Percentiles rank a stretch among this genome's conserved stretches.
Evolutionary conservation across 1,139 yeast genomes (phyloP).

Genomic region (Kodamaea sp.): DNA sequence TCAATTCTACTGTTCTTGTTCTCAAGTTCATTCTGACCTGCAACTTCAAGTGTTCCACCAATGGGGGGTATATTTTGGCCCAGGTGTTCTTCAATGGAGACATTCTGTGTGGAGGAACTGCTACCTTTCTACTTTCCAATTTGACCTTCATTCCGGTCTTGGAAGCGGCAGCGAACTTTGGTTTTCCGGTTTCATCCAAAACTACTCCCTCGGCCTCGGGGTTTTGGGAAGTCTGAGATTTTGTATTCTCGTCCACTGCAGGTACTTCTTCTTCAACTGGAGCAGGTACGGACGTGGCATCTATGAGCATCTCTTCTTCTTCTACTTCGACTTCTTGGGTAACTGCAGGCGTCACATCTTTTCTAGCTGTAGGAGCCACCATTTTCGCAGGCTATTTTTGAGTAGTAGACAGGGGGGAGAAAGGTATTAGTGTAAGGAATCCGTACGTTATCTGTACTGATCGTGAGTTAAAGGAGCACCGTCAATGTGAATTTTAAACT

Average conservation of each 20-base stretch:
- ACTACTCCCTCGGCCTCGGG: slow-evolving; percentile 55
- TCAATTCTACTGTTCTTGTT: slow-evolving; percentile 81
- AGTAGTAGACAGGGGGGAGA: no score
- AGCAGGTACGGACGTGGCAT: slow-evolving; percentile 47
- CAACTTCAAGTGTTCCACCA: slow-evolving; percentile 89
- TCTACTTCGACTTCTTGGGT: slow-evolving; percentile 11
- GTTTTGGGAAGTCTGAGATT: slow-evolving; percentile 16
- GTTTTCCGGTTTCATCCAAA: slow-evolving; percentile 87
- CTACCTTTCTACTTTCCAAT: slow-evolving; percentile 81
- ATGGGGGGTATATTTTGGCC: slow-evolving; percentile 93
- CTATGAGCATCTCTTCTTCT: slow-evolving; percentile 61
- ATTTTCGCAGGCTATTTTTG: no score
- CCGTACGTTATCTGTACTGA: no score
- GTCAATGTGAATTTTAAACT: no score
- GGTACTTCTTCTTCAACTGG: slow-evolving; percentile 17
- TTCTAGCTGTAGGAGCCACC: slow-evolving; percentile 78
- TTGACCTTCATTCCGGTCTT: slow-evolving; percentile 69
- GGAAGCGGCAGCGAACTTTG: slow-evolving; percentile 78
- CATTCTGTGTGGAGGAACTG: slow-evolving; percentile 97
- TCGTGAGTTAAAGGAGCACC: no score
- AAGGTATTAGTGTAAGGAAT: no score
- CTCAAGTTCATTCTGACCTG: slow-evolving; percentile 95
- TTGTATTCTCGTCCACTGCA: slow-evolving; percentile 17
- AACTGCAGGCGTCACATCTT: slow-evolving; percentile 15
- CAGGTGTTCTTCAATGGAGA: slow-evolving; percentile 86